Conservation (phyloP, 306 rosid species). For the Amphicarpaea edgeworthii region DNA sequence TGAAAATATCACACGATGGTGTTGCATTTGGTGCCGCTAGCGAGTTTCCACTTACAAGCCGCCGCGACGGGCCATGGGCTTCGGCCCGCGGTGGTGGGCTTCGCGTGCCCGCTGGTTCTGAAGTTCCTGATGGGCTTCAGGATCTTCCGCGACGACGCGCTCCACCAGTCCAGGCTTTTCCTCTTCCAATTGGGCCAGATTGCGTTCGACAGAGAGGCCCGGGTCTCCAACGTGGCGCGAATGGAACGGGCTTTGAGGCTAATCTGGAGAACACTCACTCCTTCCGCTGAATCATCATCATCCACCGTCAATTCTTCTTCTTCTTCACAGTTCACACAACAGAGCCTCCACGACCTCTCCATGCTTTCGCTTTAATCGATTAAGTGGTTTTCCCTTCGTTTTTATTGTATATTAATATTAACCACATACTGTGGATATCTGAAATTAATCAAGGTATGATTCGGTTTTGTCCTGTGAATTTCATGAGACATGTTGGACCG, state of each 20-base stretch:
- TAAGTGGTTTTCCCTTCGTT: no score
- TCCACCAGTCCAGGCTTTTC: conserved; percentile 55
- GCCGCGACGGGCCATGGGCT: conserved; percentile 38
- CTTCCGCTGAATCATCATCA: background rate
- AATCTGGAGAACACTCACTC: conserved; percentile 21
- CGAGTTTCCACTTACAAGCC: conserved; percentile 43
- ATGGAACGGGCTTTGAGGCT: conserved; percentile 57
- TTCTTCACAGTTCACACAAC: background rate
- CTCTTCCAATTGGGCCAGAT: conserved; percentile 61
- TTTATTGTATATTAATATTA: no score
- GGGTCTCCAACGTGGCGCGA: conserved; percentile 17
- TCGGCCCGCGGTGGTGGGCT: conserved; percentile 43
- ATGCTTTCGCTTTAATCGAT: conserved; percentile 54
- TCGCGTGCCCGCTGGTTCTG: conserved; percentile 42
- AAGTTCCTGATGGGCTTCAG: conserved; percentile 53
- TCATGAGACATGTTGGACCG: no score
- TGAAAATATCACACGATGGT: no score
- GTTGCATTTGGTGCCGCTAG: conserved; percentile 37
- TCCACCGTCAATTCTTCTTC: background rate
- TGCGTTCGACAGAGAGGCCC: conserved; percentile 33
- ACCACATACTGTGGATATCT: background rate
- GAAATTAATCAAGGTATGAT: no score
- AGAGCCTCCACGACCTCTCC: conserved; percentile 50
- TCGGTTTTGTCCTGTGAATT: no score
- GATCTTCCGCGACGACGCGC: conserved; percentile 41